Evolutionary conservation across 2,329 filamentous ascomycete genomes (phyloP), one percentile per base, ranked within the genome.

Genomic region (Fusarium beomiforme): DNA sequence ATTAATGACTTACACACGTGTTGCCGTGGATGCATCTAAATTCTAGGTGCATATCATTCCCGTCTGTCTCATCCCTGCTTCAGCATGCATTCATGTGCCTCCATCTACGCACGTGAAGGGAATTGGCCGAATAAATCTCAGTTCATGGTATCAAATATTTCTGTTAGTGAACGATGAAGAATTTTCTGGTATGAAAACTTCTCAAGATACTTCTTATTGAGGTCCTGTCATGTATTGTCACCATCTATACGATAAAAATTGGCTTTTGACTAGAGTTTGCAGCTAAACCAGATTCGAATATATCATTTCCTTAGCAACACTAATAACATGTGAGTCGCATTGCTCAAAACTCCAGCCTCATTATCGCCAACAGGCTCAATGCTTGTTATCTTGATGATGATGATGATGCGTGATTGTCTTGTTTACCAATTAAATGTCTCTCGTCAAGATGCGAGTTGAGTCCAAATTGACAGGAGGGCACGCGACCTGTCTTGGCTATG

Each of bases 1-100:
- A 17, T 16, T 61, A n/a, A 41, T 37, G 37, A 49, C 66, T 61
- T 60, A 46, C 39, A 70, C 70, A 72, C 70, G 70, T 72, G 70
- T 62, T 46, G 54, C 56, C 31, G 47, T 60, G 54, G 37, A 51
- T 53, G 53, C 34, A 54, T 23, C 61, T 62, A 46, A 50, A 64
- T 60, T 61, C 55, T 59, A 69, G 69, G 57, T 66, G 50, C 69
- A 69, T 69, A 49, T 65, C 41, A 58, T 64, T 53, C 53, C 58
- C 55, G 59, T 44, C 46, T 39, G n/a, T 49, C 21, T 36, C 21
- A 58, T 54, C 65, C 69, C 56, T 65, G 69, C 53, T 31, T 49
- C 47, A 65, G 37, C 21, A 50, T 72, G 69, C 69, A 70, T 54
- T 66, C 59, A 71, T 55, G 23, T 59, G 59, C 16, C 53, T 55